Evolutionary conservation across 257 asterid genomes (phyloP), one percentile per base, ranked within the genome.

Genomic region (Gentiana macrophylla): DNA sequence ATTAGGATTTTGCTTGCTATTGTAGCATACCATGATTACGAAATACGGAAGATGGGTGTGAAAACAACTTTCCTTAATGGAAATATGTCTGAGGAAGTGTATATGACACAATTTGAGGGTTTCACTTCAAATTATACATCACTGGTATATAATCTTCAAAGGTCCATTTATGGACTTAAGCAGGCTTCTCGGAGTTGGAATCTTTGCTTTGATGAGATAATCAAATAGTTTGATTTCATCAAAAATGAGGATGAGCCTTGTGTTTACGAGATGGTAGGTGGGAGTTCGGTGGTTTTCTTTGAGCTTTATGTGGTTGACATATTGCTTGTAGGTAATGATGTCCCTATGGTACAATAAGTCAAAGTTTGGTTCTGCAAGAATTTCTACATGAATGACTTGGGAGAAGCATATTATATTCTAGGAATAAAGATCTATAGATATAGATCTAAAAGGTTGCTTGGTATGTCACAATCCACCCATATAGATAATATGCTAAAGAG

Each of bases 371-470:
- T 54, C 12, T 32, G 4, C 9, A 24, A 33, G 5, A 32, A 32
- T 7, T 54, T 54, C 41, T 32, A 4, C 6, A 54, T 54, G 41
- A 54, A 54, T 9, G 58, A 54, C 41, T 54, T 32, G 41, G 58
- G 41, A 4, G 58, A 54, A 37, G n/a, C 58, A 11, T 3, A 13
- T 12, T 54, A 54, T 37, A 34, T 34, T 34, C 4, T 54, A 3
- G 41, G 41, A 8, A 54, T 54, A 8, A 54, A 37, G 58, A 54
- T 24, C 15, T 54, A 54, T 54, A 6, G 2, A 24, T 38, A 54
- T 54, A 34, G 58, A 54, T 33, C 38, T 34, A 32, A 12, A 4
- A 4, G 35, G 41, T 4, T 24, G 58, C 13, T 54, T 3, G 41
- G 58, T 32, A 4, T 54, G 2, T 32, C 41, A 32, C 41, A 54